Percentiles rank a stretch among this genome's conserved stretches.
These are phyloP conservation scores for Cladosporium colombiae DNA, from an alignment of 2,329 filamentous ascomycete species.

Conservation along the genomic window DNA sequence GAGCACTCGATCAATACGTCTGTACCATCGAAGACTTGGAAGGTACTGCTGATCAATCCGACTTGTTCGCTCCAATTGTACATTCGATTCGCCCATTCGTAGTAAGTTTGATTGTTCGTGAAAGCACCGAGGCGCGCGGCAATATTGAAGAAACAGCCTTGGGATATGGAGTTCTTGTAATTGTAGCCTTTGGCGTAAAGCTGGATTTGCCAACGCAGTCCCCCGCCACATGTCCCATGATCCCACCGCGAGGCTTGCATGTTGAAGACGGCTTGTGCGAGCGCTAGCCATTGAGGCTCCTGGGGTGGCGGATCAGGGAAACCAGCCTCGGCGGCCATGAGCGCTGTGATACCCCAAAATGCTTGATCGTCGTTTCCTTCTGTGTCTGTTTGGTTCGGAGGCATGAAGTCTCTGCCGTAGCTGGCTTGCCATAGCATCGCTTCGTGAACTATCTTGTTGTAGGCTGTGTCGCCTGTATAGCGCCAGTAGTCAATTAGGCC, in stretches of 20 bases:
- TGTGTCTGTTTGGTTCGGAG: slow-evolving; percentile 41
- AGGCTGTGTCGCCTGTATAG: slow-evolving; percentile 63
- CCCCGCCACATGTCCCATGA: slow-evolving; percentile 38
- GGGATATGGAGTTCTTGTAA: slow-evolving; percentile 54
- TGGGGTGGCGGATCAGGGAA: slow-evolving; percentile 45
- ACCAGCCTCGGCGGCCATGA: slow-evolving; percentile 56
- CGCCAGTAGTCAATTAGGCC: slow-evolving; percentile 71
- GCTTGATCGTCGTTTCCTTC: slow-evolving; percentile 57
- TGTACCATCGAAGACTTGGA: slow-evolving; percentile 50
- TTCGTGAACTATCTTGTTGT: slow-evolving; percentile 60
- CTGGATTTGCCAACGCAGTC: slow-evolving; percentile 43
- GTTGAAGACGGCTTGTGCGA: slow-evolving; percentile 47
- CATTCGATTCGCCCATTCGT: slow-evolving; percentile 60
- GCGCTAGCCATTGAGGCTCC: slow-evolving; percentile 46
- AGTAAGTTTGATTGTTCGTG: slow-evolving; percentile 55
- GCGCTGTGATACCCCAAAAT: slow-evolving; percentile 59
- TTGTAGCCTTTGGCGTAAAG: slow-evolving; percentile 52
- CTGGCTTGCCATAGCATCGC: slow-evolving; percentile 62
- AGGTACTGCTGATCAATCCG: slow-evolving; percentile 58
- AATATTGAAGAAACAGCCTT: slow-evolving; percentile 55
- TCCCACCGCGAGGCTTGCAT: slow-evolving; percentile 42
- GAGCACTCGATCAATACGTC: slow-evolving; percentile 49
- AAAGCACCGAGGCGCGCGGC: slow-evolving; percentile 45
- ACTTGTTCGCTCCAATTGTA: slow-evolving; percentile 48
- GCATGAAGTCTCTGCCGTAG: slow-evolving; percentile 61